These are phyloP conservation scores for Zarea fungicola DNA, from an alignment of 2,329 filamentous ascomycete species.

Conservation along the genomic window DNA sequence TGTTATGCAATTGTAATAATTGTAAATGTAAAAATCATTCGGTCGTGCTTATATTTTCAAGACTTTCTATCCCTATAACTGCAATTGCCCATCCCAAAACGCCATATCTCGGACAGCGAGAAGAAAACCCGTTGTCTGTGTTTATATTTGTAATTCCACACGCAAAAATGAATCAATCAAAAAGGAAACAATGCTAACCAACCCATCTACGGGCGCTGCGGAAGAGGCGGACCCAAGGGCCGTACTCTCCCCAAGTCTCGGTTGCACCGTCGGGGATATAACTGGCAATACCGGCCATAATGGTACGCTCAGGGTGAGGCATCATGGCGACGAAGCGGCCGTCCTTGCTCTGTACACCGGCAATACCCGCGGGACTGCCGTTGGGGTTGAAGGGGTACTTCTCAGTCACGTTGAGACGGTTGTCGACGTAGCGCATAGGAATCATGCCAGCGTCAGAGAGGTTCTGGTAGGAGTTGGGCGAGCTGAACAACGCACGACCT, in stretches of 20 bases:
- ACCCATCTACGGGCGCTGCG: constrained; percentile 86
- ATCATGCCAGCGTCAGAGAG: constrained; percentile 65
- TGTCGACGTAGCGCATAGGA: constrained; percentile 80
- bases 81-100: constrained; percentile 2
- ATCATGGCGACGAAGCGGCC: constrained; percentile 83
- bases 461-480: constrained; percentile 43
- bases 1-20: not conserved
- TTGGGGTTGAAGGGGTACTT: constrained; percentile 85
- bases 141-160: constrained; percentile 1
- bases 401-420: constrained; percentile 64
- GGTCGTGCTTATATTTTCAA: not conserved
- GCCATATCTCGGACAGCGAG: not conserved
- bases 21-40: not conserved
- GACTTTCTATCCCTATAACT: not conserved
- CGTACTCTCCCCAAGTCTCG: constrained; percentile 71
- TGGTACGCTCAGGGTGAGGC: constrained; percentile 90
- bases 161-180: not conserved
- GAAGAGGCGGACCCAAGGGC: constrained; percentile 83
- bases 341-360: constrained; percentile 70
- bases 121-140: not conserved
- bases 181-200: constrained; percentile 39
- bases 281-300: constrained; percentile 72
- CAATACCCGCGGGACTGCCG: constrained; percentile 75
- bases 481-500: constrained; percentile 69
- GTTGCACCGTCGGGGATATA: constrained; percentile 57